phyloP scores from a whole-genome alignment of 176 grass and related monocot species.

The Lolium multiflorum region DNA sequence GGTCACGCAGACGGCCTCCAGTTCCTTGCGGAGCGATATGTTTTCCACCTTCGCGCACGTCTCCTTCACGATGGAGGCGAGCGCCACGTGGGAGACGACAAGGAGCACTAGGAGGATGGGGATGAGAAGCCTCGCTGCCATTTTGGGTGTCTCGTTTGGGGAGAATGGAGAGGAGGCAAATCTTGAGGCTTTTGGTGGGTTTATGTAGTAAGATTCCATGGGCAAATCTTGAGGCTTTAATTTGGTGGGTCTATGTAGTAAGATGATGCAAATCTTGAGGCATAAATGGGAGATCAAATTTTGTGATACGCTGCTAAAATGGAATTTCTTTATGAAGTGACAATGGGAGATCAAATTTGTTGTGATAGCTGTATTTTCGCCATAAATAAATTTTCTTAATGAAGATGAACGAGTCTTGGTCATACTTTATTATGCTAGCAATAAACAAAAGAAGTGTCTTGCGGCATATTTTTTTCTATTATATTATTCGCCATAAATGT shows the following conservation, averaged over 20 bases:
- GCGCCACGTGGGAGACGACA: background rate
- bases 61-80: constrained; percentile 30
- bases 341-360: too few relatives aligned
- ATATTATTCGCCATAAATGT: background rate
- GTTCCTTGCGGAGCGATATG: background rate
- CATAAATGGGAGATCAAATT: background rate
- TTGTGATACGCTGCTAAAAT: background rate
- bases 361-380: too few relatives aligned
- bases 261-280: too few relatives aligned
- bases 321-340: too few relatives aligned
- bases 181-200: background rate
- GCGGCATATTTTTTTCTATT: too few relatives aligned
- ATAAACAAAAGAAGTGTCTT: background rate
- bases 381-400: background rate
- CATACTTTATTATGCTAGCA: background rate
- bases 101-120: background rate
- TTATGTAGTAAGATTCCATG: background rate
- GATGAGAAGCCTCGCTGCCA: constrained; percentile 30
- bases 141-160: background rate
- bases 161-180: background rate
- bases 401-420: background rate
- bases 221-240: background rate
- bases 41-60: constrained; percentile 45
- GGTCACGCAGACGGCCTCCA: constrained; percentile 46
- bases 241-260: too few relatives aligned